Conservation (phyloP, 139 green algal genomes). For the Chlorella sp. region DNA sequence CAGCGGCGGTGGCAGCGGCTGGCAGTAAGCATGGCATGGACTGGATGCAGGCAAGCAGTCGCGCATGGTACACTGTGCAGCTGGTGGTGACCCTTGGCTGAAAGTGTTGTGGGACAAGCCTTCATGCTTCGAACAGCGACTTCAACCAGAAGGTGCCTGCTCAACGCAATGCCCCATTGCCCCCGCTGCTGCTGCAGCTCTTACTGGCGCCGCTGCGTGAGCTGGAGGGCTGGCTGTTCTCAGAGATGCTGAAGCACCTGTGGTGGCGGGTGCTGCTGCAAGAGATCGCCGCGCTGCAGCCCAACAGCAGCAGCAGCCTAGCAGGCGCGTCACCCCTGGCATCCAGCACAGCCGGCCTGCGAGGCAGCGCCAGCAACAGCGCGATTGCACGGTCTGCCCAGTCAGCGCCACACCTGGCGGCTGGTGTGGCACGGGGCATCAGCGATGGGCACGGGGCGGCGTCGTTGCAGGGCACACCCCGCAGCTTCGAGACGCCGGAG, state of each 20-base stretch:
- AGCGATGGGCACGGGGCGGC: background rate
- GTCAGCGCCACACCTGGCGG: background rate
- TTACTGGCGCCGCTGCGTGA: conserved; percentile 62
- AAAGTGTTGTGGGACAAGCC: too few relatives aligned
- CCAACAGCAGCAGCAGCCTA: background rate
- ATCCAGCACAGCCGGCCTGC: background rate
- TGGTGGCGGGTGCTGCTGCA: conserved; percentile 59
- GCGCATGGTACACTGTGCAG: background rate
- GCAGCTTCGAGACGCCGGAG: conserved; percentile 36
- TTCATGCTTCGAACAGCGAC: too few relatives aligned
- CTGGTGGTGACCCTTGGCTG: background rate
- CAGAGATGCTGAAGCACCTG: conserved; percentile 57
- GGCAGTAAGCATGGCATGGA: background rate
- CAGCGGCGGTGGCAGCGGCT: background rate
- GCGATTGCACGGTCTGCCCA: background rate
- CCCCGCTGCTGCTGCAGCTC: conserved; percentile 50
- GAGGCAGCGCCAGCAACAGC: background rate
- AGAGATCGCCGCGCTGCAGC: conserved; percentile 3
- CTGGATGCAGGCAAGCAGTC: conserved; percentile 22
- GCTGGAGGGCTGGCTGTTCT: conserved; percentile 69
- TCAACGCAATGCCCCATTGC: too few relatives aligned
- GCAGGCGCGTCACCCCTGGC: background rate
- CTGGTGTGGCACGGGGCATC: too few relatives aligned
- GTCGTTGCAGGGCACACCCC: conserved; percentile 18
- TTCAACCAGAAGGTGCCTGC: too few relatives aligned